Base-by-base conservation (phyloP, 441 rosid species). In the Erysimum pusillum region DNA sequence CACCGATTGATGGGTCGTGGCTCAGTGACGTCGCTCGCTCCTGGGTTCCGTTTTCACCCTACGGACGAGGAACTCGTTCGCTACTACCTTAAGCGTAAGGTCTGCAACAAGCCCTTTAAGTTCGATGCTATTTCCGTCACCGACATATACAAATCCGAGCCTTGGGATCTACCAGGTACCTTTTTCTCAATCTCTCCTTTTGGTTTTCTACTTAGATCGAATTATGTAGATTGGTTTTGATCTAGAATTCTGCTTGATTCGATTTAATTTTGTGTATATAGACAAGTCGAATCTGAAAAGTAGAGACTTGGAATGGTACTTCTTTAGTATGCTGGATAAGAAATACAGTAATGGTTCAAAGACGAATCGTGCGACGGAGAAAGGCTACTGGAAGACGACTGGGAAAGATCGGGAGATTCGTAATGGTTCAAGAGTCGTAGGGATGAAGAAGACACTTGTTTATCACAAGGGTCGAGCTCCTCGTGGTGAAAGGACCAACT, bases 401-500 rank as follows among this genome's bases (percentile, higher is more conserved):
- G 99, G 98, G 59, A 96, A 93, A 79, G 99, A 93, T 75, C 85
- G 97, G 6, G 75, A 90, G 34, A 78, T 96, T 65, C 78, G 63
- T 15, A 74, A 84, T 75, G 79, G 85, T 25, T 79, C 86, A 0
- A 78, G 82, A 9, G 73, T 67, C 6, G 92, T 91, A 6, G 99
- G 99, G 73, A 93, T 95, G 99, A 95, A 91, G 85, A 95, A 95
- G 83, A 95, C 99, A 11, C 94, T 95, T 77, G 99, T 95, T 67
- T 95, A 87, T 71, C 99, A 95, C 57, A 76, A 13, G 8, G 98
- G 99, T 4, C 87, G 98, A 51, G 98, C 99, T 64, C 99, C 99
- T 10, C 90, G 85, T 64, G 97, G 98, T 45, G 84, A 85, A 76
- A 88, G 99, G 13, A 75, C 89, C 11, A 93, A 93, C 67, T 96